Conservation (phyloP, 2,329 filamentous ascomycete genomes). For the Epicoccum sorghinum region DNA sequence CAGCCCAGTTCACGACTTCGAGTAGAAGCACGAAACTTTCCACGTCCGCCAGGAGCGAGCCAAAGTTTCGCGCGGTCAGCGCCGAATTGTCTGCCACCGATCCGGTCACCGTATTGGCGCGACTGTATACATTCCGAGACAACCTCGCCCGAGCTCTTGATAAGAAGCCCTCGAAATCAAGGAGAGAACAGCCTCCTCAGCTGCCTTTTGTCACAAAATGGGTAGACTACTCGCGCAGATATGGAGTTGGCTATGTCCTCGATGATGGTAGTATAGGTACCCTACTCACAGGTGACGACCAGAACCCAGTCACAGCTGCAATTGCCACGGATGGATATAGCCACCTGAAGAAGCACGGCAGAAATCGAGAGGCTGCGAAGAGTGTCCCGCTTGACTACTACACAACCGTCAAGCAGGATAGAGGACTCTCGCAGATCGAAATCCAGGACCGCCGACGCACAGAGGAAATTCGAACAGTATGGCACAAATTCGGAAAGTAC, state of each 20-base stretch:
- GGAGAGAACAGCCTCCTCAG: conserved; percentile 58
- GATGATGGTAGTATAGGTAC: conserved; percentile 83
- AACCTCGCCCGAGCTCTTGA: conserved; percentile 54
- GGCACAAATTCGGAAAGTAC: conserved; percentile 74
- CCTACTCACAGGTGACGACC: conserved; percentile 55
- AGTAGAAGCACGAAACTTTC: conserved; percentile 21
- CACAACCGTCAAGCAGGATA: conserved; percentile 68
- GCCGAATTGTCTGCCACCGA: conserved; percentile 48
- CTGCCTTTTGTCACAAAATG: conserved; percentile 71
- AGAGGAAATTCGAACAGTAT: conserved; percentile 63
- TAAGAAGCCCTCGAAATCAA: conserved; percentile 43
- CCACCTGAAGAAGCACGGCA: conserved; percentile 72
- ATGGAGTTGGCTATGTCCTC: conserved; percentile 82
- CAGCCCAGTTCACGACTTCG: conserved; percentile 10
- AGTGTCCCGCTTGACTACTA: conserved; percentile 69
- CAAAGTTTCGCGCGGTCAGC: conserved; percentile 32
- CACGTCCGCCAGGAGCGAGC: conserved; percentile 24
- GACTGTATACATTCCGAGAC: conserved; percentile 53
- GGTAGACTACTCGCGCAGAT: conserved; percentile 89
- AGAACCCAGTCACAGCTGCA: conserved; percentile 70
- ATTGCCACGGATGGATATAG: conserved; percentile 73
- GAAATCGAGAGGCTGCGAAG: conserved; percentile 54
- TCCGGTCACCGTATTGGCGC: conserved; percentile 52
- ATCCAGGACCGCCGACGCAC: conserved; percentile 65
- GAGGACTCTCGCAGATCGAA: conserved; percentile 67